Base-by-base conservation (phyloP, 345 rosid species). In the Linum lewisii region DNA sequence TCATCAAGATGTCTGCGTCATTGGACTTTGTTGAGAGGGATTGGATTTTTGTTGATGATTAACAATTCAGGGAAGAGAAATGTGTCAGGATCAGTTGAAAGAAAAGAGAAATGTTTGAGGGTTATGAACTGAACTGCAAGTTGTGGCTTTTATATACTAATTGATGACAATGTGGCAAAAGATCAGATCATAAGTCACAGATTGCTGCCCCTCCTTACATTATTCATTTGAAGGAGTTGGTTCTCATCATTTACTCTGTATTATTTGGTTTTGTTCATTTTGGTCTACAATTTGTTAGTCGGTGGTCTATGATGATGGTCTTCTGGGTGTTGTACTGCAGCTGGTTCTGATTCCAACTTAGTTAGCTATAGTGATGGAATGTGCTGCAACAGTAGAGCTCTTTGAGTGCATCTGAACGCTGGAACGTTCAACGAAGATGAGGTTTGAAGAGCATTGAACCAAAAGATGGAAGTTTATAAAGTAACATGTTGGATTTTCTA, bases 381-480 rank as follows among this genome's bases (percentile, higher is more conserved):
- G 21, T 52, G 56, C 56, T 52, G 56, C 56, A 5, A 24, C 24
- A 2, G 56, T 24, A 4, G 56, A 52, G 56, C 56, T 52, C 23
- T 52, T 52, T 21, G 56, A 52, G 56, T 24, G 56, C 15, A 52
- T 52, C 14, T 52, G 56, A 52, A 52, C 21, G 56, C 56, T 24
- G 56, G 56, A 11, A 52, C 24, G 20, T 52, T 52, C 56, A 52
- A 24, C 22, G 56, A 52, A 52, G 56, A 52, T 52, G 56, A 52
- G 56, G 56, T 19, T 19, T 19, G 56, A n/a, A n/a, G 25, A 10
- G 11, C 3, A n/a, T 51, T n/a, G 55, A 51, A n/a, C n/a, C n/a
- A n/a, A n/a, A n/a, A n/a, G n/a, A n/a, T n/a, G n/a, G n/a, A n/a
- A n/a, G n/a, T n/a, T n/a, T n/a, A n/a, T n/a, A n/a, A n/a, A n/a